phyloP scores from a whole-genome alignment of 345 rosid species.

The Populus alba region DNA sequence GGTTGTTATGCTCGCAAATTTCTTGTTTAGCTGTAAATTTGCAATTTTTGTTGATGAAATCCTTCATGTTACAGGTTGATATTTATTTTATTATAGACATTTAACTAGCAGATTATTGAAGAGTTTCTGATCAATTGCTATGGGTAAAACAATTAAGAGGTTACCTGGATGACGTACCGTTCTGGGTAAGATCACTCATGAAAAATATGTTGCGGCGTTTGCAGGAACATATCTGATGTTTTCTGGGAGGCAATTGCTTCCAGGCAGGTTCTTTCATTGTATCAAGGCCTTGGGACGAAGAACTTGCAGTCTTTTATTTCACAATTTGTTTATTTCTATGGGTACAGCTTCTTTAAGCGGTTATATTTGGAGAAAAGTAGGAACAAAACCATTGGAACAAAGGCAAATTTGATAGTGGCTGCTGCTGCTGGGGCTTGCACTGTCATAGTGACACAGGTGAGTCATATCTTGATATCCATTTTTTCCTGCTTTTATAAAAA shows the following conservation, averaged over 20 bases:
- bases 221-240: constrained; percentile 31
- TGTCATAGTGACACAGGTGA: constrained; percentile 25
- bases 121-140: too few relatives aligned
- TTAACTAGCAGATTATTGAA: too few relatives aligned
- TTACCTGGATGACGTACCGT: too few relatives aligned
- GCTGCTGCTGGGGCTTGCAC: constrained; percentile 32
- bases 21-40: neutral
- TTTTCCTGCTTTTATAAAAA: neutral
- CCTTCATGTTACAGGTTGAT: too few relatives aligned
- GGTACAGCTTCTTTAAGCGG: constrained; percentile 27
- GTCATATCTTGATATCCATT: neutral
- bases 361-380: constrained; percentile 26
- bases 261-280: constrained; percentile 25
- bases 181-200: neutral
- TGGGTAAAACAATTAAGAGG: too few relatives aligned
- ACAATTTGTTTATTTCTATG: constrained; percentile 25
- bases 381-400: constrained; percentile 17
- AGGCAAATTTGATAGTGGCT: constrained; percentile 22
- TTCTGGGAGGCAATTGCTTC: constrained; percentile 30
- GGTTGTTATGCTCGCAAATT: neutral
- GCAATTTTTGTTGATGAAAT: too few relatives aligned
- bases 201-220: neutral
- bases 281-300: constrained; percentile 35
- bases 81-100: too few relatives aligned
- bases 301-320: constrained; percentile 29